phyloP scores from a whole-genome alignment of 192 early-diverging fungal species.

The Fimicolochytrium jonesii region DNA sequence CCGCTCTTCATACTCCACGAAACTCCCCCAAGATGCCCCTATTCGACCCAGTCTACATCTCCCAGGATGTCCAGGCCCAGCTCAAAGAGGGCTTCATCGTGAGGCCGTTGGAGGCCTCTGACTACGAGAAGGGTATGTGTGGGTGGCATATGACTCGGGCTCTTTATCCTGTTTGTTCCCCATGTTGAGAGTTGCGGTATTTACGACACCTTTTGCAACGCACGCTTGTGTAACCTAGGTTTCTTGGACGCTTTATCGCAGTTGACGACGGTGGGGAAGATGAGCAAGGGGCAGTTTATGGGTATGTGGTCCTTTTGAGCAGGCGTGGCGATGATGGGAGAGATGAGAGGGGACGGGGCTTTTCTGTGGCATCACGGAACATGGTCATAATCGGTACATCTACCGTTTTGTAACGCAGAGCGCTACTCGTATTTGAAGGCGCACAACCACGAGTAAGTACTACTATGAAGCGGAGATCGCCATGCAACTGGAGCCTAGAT shows the following conservation, averaged over 20 bases:
- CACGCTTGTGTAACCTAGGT: conserved; percentile 33
- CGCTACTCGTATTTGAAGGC: conserved; percentile 73
- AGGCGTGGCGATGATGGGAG: too few species aligned
- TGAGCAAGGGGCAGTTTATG: conserved; percentile 64
- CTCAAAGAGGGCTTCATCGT: conserved; percentile 68
- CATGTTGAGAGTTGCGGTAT: too few species aligned
- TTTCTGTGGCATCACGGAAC: too few species aligned
- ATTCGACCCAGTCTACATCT: conserved; percentile 68
- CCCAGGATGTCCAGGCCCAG: conserved; percentile 49
- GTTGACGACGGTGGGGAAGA: conserved; percentile 73
- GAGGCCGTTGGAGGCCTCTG: conserved; percentile 69
- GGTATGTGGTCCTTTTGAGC: conserved; percentile 48
- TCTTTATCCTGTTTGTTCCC: too few species aligned
- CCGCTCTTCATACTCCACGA: too few species aligned
- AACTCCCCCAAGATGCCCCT: too few species aligned
- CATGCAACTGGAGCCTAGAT: background rate
- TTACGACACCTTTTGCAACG: too few species aligned
- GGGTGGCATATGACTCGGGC: conserved; percentile 47
- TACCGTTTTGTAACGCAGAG: conserved; percentile 35
- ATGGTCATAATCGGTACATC: too few species aligned
- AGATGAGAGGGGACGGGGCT: too few species aligned
- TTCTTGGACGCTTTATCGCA: conserved; percentile 57
- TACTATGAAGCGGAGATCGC: background rate
- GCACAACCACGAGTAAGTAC: conserved; percentile 64
- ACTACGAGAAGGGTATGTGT: conserved; percentile 72